phyloP scores from a whole-genome alignment of 2,329 filamentous ascomycete species.

The Leptographium radiaticola region DNA sequence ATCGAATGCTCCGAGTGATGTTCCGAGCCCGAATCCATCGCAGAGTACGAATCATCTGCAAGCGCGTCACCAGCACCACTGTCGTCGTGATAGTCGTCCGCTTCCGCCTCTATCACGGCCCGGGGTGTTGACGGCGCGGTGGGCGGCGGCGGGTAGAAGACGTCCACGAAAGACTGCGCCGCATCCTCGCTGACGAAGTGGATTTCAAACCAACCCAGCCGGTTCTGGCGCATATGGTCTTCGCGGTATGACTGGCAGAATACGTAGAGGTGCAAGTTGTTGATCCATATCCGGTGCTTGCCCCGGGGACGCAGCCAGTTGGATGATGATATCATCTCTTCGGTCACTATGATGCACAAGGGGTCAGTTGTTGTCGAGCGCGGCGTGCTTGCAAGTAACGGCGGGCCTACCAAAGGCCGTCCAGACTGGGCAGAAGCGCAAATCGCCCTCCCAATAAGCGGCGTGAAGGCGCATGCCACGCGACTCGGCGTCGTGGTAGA shows the following conservation, averaged over 20 bases:
- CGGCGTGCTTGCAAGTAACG: no score
- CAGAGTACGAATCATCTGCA: no score
- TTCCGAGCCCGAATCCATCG: no score
- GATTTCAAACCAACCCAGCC: conserved; percentile 36
- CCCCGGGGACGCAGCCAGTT: conserved; percentile 38
- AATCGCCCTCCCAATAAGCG: conserved; percentile 39
- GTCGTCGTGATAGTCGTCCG: neutral
- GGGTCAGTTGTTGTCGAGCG: neutral
- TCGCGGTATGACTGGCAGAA: conserved; percentile 44
- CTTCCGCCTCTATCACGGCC: neutral
- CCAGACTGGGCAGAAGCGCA: conserved; percentile 46
- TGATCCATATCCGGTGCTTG: conserved; percentile 34
- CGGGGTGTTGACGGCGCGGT: neutral
- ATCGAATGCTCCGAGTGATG: no score
- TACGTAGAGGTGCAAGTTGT: conserved; percentile 43
- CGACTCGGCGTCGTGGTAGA: conserved; percentile 37
- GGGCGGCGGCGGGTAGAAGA: conserved; percentile 20
- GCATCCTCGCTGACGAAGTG: conserved; percentile 31
- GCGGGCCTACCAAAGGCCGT: conserved; percentile 43
- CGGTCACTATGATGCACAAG: conserved; percentile 29
- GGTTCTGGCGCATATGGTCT: conserved; percentile 35
- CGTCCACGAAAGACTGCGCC: conserved; percentile 25
- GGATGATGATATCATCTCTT: conserved; percentile 30
- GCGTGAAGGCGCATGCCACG: conserved; percentile 41
- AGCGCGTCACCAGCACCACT: no score